These are phyloP conservation scores for Oryza punctata DNA, from an alignment of 176 grass and related monocot species.

Conservation along the genomic window DNA sequence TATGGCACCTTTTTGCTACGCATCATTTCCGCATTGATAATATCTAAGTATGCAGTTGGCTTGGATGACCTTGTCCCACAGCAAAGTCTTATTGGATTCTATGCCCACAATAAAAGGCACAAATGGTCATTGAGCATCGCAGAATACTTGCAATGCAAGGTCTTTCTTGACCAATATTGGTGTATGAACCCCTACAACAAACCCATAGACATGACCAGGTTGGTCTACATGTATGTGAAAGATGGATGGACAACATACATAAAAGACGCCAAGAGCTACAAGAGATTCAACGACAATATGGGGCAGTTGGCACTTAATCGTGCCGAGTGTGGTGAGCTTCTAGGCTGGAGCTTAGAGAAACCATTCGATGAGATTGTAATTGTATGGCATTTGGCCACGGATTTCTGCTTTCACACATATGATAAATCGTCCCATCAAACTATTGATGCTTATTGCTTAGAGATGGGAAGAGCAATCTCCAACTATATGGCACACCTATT, in stretches of 20 bases:
- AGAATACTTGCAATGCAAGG: neutral
- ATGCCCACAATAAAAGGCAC: neutral
- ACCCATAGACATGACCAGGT: fast-evolving
- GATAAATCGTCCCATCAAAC: no score
- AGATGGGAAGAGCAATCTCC: neutral
- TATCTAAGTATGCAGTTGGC: fast-evolving
- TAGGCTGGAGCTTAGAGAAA: neutral
- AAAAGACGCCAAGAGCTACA: neutral
- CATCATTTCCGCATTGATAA: fast-evolving
- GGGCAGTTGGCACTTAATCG: neutral
- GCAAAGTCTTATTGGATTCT: neutral
- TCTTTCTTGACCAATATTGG: neutral
- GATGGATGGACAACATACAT: neutral
- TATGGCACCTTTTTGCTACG: neutral
- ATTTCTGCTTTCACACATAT: neutral
- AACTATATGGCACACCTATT: conserved; percentile 4
- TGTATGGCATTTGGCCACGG: conserved; percentile 1
- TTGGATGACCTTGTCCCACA: neutral
- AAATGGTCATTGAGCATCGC: neutral
- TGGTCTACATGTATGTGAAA: neutral
- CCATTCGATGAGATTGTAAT: neutral
- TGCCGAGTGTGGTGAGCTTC: neutral
- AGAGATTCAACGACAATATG: neutral
- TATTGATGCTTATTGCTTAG: no score
- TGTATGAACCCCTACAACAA: no score